Conservation (phyloP, 2,329 filamentous ascomycete species). For the Akanthomyces uredinophilus region DNA sequence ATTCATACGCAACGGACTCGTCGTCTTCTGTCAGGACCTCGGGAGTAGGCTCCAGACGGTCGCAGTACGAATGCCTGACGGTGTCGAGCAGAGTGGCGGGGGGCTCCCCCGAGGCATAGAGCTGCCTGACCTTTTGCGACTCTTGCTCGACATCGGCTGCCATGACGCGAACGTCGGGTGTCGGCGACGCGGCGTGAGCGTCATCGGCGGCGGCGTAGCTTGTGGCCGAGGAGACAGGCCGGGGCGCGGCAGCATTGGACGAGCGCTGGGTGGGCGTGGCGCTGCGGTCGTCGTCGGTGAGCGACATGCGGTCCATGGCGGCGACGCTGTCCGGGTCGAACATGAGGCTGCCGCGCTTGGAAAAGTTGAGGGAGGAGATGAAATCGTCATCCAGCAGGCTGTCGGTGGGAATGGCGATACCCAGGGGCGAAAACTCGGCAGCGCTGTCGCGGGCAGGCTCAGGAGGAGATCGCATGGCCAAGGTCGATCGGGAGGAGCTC, state of each 20-base stretch:
- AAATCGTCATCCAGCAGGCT: slow-evolving; percentile 54
- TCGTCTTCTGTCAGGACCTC: slow-evolving; percentile 49
- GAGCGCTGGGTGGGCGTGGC: slow-evolving; percentile 18
- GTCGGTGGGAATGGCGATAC: slow-evolving; percentile 51
- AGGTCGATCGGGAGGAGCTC: slow-evolving; percentile 18
- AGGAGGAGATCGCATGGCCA: slow-evolving; percentile 24
- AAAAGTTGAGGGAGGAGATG: slow-evolving; percentile 53
- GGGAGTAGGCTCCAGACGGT: slow-evolving; percentile 43
- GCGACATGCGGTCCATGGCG: slow-evolving; percentile 17
- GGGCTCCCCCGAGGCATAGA: slow-evolving; percentile 52
- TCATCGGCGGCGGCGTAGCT: slow-evolving; percentile 34
- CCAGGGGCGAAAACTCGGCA: slow-evolving; percentile 33
- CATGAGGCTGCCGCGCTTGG: slow-evolving; percentile 60
- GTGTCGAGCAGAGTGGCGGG: neutral
- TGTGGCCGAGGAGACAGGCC: neutral
- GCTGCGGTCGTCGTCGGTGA: slow-evolving; percentile 19
- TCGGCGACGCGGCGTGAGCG: slow-evolving; percentile 21
- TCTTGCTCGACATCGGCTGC: slow-evolving; percentile 54
- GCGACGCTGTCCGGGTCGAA: slow-evolving; percentile 43
- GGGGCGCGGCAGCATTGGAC: neutral
- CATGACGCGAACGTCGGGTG: slow-evolving; percentile 46
- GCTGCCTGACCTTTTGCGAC: slow-evolving; percentile 63
- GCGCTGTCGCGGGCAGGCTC: slow-evolving; percentile 14
- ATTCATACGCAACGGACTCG: slow-evolving; percentile 53
- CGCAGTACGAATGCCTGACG: slow-evolving; percentile 38